phyloP scores from a whole-genome alignment of 257 asterid genomes.

The Lantana camara region DNA sequence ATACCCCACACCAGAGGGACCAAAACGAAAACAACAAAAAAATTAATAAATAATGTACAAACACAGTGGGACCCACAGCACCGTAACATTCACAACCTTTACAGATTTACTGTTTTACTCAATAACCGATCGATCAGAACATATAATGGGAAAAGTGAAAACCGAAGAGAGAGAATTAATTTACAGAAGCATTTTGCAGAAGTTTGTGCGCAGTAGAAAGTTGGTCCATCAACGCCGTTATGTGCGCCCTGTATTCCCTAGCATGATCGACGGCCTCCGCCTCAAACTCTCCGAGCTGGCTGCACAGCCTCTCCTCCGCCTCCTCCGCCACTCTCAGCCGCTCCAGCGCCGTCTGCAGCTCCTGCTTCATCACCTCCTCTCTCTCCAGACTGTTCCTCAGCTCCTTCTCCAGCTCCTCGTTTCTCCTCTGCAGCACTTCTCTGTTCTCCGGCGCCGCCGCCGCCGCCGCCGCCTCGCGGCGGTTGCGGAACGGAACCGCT shows the following conservation, averaged over 20 bases:
- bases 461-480: neutral
- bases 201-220: constrained; percentile 55
- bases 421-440: constrained; percentile 45
- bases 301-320: constrained; percentile 85
- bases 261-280: constrained; percentile 78
- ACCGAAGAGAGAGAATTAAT: neutral
- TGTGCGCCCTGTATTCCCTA: constrained; percentile 43
- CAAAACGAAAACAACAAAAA: neutral
- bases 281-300: constrained; percentile 78
- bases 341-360: constrained; percentile 40
- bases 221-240: constrained; percentile 48
- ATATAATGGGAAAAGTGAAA: constrained; percentile 4
- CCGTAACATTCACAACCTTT: too few species aligned
- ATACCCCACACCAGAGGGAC: constrained; percentile 13
- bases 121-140: neutral
- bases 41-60: too few species aligned
- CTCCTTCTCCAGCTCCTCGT: constrained; percentile 72
- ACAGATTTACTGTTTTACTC: neutral
- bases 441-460: neutral
- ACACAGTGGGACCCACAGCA: too few species aligned
- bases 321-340: constrained; percentile 77
- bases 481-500: constrained; percentile 24
- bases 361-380: constrained; percentile 54
- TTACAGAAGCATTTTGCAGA: constrained; percentile 36
- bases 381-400: constrained; percentile 52